Base-by-base conservation (phyloP, 1,284 basidiomycete genomes). In the Amylostereum areolatum region DNA sequence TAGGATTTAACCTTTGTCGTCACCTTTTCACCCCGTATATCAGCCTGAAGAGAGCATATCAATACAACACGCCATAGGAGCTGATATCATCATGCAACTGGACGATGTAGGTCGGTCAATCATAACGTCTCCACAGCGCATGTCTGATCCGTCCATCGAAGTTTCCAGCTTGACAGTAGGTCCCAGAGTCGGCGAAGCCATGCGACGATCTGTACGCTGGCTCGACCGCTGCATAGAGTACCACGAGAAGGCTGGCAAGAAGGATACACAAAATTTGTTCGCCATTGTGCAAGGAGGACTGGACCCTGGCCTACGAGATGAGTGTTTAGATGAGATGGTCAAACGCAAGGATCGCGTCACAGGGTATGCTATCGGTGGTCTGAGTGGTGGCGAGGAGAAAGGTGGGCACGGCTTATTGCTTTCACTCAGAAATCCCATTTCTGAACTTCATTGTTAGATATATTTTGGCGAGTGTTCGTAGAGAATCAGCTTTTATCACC, bases 11-110 rank as follows among this genome's bases (percentile, higher is more conserved):
- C 18, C 18, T 18, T 18, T 18, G 18, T 18, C 18, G 18, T 18
- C 18, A 18, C 18, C 18, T 18, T 18, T 18, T 18, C 18, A 18
- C 18, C 18, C 18, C 18, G 18, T 18, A 18, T 18, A 18, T 18
- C 54, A 89, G 83, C 89, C 89, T 37, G 89, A 92, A 67, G 84
- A 90, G 69, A 89, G 85, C 55, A 90, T 92, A 35, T 78, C 81
- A n/a, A 84, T 87, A 58, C 88, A 92, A 62, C 90, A 93, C 59
- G 74, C 83, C 4, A 92, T 93, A 42, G 89, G 90, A 4, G 87
- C 85, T 12, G 90, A 93, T 64, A 93, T 93, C 50, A 91, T 93
- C 55, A 92, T 92, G 90, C 89, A 92, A 61, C 73, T 92, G 10
- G 89, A 92, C 62, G 90, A 92, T 66, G 91, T 92, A 47, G 90